Percentiles rank a stretch among this genome's conserved stretches.
These are phyloP conservation scores for Saururus chinensis DNA, from an alignment of 164 flowering plant species.

Conservation along the genomic window DNA sequence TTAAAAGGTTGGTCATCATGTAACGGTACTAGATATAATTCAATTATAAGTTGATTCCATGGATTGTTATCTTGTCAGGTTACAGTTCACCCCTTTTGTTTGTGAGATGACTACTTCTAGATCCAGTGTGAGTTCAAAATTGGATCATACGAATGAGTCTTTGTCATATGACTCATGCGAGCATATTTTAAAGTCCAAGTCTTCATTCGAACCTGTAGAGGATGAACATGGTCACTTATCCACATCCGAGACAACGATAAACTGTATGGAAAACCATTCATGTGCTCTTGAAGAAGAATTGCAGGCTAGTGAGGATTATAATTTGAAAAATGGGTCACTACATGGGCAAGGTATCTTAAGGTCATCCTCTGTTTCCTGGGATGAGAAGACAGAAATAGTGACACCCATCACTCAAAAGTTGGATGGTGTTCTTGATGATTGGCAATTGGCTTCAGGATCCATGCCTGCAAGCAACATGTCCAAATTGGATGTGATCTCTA, in stretches of 20 bases:
- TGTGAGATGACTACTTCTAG: constrained; percentile 29
- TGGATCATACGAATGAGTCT: constrained; percentile 17
- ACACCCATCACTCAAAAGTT: constrained; percentile 20
- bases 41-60: too few relatives aligned
- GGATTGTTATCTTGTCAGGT: constrained; percentile 26
- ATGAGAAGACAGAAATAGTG: constrained; percentile 63
- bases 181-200: constrained; percentile 28
- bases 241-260: constrained; percentile 20
- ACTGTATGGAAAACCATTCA: constrained; percentile 15
- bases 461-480: constrained; percentile 11
- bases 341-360: constrained; percentile 20
- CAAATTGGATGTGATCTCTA: constrained; percentile 13
- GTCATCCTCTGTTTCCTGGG: constrained; percentile 63
- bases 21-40: neutral
- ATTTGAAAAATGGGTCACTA: constrained; percentile 13
- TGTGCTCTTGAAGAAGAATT: constrained; percentile 21
- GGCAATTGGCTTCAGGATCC: constrained; percentile 18
- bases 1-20: neutral
- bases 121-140: constrained; percentile 26
- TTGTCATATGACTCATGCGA: constrained; percentile 29
- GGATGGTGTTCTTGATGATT: constrained; percentile 8
- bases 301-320: constrained; percentile 13
- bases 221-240: constrained; percentile 19
- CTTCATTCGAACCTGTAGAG: constrained; percentile 26
- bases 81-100: constrained; percentile 28